Percentiles rank a stretch among this genome's conserved stretches.
phyloP scores from a whole-genome alignment of 257 asterid genomes.

The Coffea eugenioides region DNA sequence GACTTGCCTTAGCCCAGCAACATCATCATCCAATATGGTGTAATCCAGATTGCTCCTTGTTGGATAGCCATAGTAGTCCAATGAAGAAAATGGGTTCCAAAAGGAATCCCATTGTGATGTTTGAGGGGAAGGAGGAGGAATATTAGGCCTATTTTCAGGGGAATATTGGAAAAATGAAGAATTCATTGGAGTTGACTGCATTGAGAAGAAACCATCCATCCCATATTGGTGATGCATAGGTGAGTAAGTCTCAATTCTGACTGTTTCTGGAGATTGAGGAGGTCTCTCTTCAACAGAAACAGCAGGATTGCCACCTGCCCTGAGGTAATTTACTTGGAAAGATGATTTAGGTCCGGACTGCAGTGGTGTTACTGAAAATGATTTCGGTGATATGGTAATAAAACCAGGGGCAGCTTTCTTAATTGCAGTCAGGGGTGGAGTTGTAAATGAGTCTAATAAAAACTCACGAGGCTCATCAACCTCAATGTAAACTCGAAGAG shows the following conservation, averaged over 20 bases:
- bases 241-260: constrained; percentile 59
- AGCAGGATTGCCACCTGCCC: constrained; percentile 66
- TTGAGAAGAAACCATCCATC: constrained; percentile 62
- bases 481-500: constrained; percentile 78
- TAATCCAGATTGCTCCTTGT: constrained; percentile 48
- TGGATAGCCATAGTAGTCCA: constrained; percentile 82
- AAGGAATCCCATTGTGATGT: constrained; percentile 95
- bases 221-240: constrained; percentile 68
- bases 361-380: constrained; percentile 51
- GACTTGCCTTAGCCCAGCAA: constrained; percentile 67
- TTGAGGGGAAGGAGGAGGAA: constrained; percentile 73
- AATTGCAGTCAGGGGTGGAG: constrained; percentile 45
- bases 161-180: constrained; percentile 60
- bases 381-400: constrained; percentile 62
- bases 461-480: constrained; percentile 87
- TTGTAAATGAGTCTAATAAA: constrained; percentile 46
- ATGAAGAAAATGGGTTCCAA: constrained; percentile 92
- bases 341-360: constrained; percentile 48
- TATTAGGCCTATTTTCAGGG: constrained; percentile 53
- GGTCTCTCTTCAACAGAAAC: constrained; percentile 80
- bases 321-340: constrained; percentile 55
- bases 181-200: constrained; percentile 56
- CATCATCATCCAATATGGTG: constrained; percentile 55
- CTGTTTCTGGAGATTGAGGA: constrained; percentile 77
- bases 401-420: constrained; percentile 62